Conservation (phyloP, 805 yeast species). For the Wickerhamiella vanderwaltii region DNA sequence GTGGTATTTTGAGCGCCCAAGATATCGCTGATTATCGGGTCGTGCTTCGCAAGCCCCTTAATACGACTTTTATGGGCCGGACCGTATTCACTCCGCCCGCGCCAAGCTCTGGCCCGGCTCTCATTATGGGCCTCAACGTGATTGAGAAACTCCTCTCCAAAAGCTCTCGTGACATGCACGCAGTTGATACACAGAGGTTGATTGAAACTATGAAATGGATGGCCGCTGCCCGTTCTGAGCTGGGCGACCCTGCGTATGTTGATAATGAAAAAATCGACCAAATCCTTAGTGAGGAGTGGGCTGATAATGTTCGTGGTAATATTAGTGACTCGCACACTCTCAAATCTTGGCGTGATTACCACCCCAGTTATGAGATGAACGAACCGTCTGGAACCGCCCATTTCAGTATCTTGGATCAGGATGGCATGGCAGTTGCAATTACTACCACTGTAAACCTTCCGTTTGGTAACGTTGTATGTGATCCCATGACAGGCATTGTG, state of each 20-base stretch:
- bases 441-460: conserved; percentile 79
- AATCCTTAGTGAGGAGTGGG: conserved; percentile 47
- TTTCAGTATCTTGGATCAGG: conserved; percentile 61
- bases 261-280: conserved; percentile 31
- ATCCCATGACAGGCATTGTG: conserved; percentile 67
- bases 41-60: conserved; percentile 33
- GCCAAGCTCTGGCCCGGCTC: conserved; percentile 73
- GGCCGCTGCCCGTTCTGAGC: conserved; percentile 70
- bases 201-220: conserved; percentile 91
- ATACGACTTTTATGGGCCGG: conserved; percentile 32
- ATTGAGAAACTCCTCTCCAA: conserved; percentile 36
- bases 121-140: conserved; percentile 61
- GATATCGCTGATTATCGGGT: conserved; percentile 59
- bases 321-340: conserved; percentile 49
- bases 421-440: conserved; percentile 69
- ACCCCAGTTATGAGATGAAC: conserved; percentile 63
- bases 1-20: conserved; percentile 53
- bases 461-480: conserved; percentile 77
- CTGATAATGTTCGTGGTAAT: conserved; percentile 34
- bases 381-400: conserved; percentile 91
- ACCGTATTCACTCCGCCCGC: conserved; percentile 53
- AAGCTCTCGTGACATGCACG: conserved; percentile 34
- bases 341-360: conserved; percentile 53
- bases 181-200: conserved; percentile 48
- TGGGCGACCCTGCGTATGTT: conserved; percentile 51